Evolutionary conservation across 108 stramenopile genomes (phyloP), one percentile per base, ranked within the genome.

Genomic region (Parietichytrium sp.): DNA sequence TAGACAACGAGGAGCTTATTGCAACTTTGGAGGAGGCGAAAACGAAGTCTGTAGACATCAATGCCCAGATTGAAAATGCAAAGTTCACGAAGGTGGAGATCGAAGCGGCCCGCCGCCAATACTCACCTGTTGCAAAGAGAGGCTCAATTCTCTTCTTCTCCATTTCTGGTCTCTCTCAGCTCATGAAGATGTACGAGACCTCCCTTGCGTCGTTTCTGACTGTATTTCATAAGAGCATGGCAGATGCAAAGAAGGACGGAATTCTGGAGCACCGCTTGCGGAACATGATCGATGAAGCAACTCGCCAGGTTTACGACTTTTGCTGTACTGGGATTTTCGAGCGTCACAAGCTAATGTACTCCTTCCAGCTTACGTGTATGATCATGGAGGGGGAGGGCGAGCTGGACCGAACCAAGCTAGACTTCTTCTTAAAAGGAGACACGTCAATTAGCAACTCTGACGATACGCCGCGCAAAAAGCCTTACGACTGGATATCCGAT

Each of bases 301-400:
- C 87, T 47, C 50, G 86, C 13, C 86, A 89, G 29, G 83, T 91
- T 0, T 92, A 92, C 61, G 91, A 92, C 77, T 92, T 90, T 81
- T 91, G 91, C 7, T 92, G 91, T 72, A 91, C 90, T 16, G 91
- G 91, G 18, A 92, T 92, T 38, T 92, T 92, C 77, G 91, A 92
- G 85, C 81, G 89, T n/a, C 91, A 92, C 84, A 92, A 92, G 86
- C 79, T 92, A 23, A 92, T 91, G 88, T 92, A 91, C 55, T 78
- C 84, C 30, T 90, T 92, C 77, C 86, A 84, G 54, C 49, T 84
- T 13, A 82, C 83, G 3, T 84, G 80, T 78, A 86, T 86, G 84
- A 82, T 92, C 31, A 85, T 91, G 84, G 87, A 90, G 33, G 91
- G 89, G 42, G 91, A 89, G 13, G 89, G 86, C 10, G 54, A 51